Evolutionary conservation across 2,329 filamentous ascomycete species (phyloP).

Genomic region (Fusarium dlaminii): DNA sequence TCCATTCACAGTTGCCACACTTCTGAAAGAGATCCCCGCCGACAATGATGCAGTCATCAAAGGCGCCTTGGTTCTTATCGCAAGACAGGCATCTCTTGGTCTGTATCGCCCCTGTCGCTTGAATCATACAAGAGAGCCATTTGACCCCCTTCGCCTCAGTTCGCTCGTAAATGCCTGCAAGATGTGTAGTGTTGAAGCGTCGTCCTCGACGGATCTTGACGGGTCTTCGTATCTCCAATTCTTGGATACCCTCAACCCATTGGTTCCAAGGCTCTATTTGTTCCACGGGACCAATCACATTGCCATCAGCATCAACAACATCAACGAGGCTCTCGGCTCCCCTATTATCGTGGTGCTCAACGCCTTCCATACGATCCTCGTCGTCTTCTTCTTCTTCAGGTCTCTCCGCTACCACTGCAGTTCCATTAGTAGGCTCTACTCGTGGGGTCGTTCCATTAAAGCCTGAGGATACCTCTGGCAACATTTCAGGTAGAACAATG

Average conservation of each 20-base stretch:
- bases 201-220: conserved; percentile 55
- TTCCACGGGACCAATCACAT: conserved; percentile 50
- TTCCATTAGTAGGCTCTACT: not conserved
- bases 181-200: conserved; percentile 52
- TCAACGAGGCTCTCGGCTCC: conserved; percentile 43
- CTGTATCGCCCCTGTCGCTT: conserved; percentile 58
- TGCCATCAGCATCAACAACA: conserved; percentile 51
- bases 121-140: conserved; percentile 61
- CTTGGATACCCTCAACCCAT: conserved; percentile 51
- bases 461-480: conserved; percentile 5
- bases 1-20: conserved; percentile 64
- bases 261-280: conserved; percentile 52
- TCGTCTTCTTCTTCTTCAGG: not conserved
- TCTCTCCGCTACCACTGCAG: not conserved
- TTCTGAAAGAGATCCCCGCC: conserved; percentile 54
- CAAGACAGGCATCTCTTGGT: conserved; percentile 53
- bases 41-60: conserved; percentile 56
- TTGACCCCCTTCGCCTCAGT: conserved; percentile 55
- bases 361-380: conserved; percentile 32
- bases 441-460: conserved; percentile 19
- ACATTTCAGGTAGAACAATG: conserved; percentile 14
- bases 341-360: conserved; percentile 23
- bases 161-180: conserved; percentile 54
- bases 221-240: conserved; percentile 50
- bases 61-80: conserved; percentile 54